phyloP scores from a whole-genome alignment of 2,329 filamentous ascomycete genomes.

The Neophaeococcomyces aloes region DNA sequence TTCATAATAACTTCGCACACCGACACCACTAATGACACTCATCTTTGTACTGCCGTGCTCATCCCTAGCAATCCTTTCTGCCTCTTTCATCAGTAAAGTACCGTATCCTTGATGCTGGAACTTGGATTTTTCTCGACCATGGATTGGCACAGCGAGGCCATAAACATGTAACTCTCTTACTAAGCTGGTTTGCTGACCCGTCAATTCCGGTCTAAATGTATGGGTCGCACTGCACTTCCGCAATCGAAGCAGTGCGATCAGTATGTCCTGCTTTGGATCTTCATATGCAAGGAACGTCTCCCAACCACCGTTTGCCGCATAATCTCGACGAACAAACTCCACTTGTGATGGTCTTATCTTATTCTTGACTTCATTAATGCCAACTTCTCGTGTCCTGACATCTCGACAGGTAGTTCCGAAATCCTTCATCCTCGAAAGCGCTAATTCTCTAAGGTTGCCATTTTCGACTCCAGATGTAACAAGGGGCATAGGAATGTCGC shows the following conservation, averaged over 20 bases:
- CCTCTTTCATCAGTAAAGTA: slow-evolving; percentile 94
- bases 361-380: slow-evolving; percentile 98
- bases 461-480: slow-evolving; percentile 99
- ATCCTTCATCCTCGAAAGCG: slow-evolving; percentile 95
- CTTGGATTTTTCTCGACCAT: slow-evolving; percentile 87
- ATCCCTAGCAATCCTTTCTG: slow-evolving; percentile 84
- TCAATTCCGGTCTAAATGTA: slow-evolving; percentile 82
- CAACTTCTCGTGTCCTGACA: slow-evolving; percentile 89
- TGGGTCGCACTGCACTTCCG: slow-evolving; percentile 85
- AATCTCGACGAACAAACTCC: slow-evolving; percentile 87
- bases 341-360: slow-evolving; percentile 95
- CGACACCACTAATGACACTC: slow-evolving; percentile 94
- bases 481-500: slow-evolving; percentile 98
- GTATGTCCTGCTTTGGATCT: slow-evolving; percentile 94
- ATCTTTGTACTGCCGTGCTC: slow-evolving; percentile 93
- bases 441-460: slow-evolving; percentile 86
- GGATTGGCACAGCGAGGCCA: slow-evolving; percentile 91
- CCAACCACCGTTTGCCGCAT: slow-evolving; percentile 92
- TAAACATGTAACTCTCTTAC: slow-evolving; percentile 95
- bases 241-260: slow-evolving; percentile 79
- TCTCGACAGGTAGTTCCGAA: slow-evolving; percentile 96
- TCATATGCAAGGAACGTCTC: slow-evolving; percentile 98
- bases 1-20: slow-evolving; percentile 87
- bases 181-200: slow-evolving; percentile 75
- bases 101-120: slow-evolving; percentile 98